A percentile compares a stretch with the other conserved stretches of the same genome.
Conservation (phyloP, 805 yeast genomes). For the Lipomyces mesembrius region DNA sequence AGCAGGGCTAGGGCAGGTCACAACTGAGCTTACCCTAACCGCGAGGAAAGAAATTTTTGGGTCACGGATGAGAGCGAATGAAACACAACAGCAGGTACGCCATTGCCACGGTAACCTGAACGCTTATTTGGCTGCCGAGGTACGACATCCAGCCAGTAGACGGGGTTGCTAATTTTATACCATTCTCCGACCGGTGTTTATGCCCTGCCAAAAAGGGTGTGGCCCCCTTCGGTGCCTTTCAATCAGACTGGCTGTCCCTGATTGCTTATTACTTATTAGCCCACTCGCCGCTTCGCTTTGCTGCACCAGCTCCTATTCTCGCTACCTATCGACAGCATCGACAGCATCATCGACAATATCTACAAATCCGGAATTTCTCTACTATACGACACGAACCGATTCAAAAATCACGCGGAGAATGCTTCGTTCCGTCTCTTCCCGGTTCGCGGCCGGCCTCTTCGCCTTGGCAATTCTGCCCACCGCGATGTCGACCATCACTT, state of each 20-base stretch:
- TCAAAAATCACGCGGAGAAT: neutral
- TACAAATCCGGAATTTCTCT: too few species aligned
- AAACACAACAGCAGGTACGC: neutral
- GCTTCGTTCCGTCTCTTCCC: conserved; percentile 3
- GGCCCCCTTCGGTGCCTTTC: neutral
- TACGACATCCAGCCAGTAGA: neutral
- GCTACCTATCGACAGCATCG: neutral
- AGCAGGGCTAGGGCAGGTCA: too few species aligned
- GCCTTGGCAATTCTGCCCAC: conserved; percentile 30
- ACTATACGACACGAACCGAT: neutral
- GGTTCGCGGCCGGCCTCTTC: conserved; percentile 8
- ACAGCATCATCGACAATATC: too few species aligned
- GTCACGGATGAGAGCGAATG: neutral
- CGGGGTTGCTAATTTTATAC: conserved; percentile 2
- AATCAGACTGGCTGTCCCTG: neutral
- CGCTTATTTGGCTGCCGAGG: neutral
- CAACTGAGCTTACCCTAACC: too few species aligned
- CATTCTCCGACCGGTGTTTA: neutral
- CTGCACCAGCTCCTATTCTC: neutral
- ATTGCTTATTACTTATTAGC: neutral
- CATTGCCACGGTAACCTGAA: neutral
- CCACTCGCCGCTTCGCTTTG: neutral
- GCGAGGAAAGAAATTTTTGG: too few species aligned
- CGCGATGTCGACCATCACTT: conserved; percentile 45
- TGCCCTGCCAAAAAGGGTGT: neutral